Evolutionary conservation across 208 protist genomes (phyloP).

Genomic region (Angomonas ambiguus): DNA sequence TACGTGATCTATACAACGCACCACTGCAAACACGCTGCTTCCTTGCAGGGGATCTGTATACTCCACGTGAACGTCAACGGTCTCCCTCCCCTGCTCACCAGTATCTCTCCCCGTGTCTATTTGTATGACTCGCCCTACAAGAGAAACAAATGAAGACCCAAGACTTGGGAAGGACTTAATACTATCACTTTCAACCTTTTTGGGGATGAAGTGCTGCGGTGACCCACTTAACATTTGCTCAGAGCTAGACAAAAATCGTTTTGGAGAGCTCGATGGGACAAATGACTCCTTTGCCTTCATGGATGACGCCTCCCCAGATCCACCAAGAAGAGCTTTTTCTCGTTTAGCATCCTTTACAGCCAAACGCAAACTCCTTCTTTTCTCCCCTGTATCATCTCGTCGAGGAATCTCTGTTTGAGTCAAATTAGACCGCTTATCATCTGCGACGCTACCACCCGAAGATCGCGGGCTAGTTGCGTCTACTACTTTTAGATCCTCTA

Average conservation of each 20-base stretch:
- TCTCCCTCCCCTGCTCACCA: constrained; percentile 7
- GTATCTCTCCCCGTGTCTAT: constrained; percentile 12
- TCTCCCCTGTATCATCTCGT: too few species aligned
- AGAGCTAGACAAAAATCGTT: constrained; percentile 46
- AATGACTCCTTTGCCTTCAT: constrained; percentile 23
- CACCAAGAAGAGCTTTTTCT: constrained; percentile 26
- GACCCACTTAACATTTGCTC: constrained; percentile 70
- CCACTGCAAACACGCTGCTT: constrained; percentile 38
- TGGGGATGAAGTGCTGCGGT: constrained; percentile 64
- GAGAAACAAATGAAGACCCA: not conserved
- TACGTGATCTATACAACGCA: constrained; percentile 60
- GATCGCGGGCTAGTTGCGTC: too few species aligned
- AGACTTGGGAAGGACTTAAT: not conserved
- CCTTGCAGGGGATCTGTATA: constrained; percentile 51
- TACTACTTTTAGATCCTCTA: too few species aligned
- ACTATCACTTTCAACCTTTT: not conserved
- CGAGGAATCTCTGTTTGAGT: too few species aligned
- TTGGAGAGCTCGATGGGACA: constrained; percentile 40
- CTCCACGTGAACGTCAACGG: constrained; percentile 20
- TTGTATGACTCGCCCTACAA: constrained; percentile 5
- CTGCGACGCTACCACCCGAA: too few species aligned
- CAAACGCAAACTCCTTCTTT: too few species aligned
- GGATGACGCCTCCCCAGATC: constrained; percentile 18
- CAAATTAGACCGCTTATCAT: too few species aligned
- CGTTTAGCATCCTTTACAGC: too few species aligned